Conservation (phyloP, 148 eudicot species). For the Persicaria tinctoria region DNA sequence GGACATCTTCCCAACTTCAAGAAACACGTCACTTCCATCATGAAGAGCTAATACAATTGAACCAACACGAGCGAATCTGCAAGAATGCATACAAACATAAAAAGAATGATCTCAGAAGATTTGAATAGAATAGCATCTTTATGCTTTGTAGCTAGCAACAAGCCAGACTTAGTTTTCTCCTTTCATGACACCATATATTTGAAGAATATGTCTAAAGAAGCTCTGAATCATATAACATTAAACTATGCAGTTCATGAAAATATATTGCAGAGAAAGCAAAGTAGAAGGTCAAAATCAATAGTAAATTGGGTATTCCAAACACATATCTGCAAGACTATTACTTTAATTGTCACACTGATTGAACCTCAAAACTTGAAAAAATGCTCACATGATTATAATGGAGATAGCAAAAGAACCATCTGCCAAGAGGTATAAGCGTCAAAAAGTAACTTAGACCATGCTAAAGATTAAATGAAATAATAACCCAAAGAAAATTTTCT, state of each 20-base stretch:
- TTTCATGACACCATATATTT: neutral
- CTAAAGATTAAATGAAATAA: too few relatives aligned
- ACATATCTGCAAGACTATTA: neutral
- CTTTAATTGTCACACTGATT: too few relatives aligned
- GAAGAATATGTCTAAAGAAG: neutral
- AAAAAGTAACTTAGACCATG: too few relatives aligned
- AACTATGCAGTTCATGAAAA: neutral
- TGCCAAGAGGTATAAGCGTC: too few relatives aligned
- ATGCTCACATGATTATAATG: too few relatives aligned
- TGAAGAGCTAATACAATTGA: constrained; percentile 85
- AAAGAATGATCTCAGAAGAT: neutral
- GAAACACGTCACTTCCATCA: constrained; percentile 92
- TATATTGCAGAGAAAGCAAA: neutral
- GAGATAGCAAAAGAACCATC: too few relatives aligned
- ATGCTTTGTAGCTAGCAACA: neutral
- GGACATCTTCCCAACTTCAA: constrained; percentile 95
- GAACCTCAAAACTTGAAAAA: neutral
- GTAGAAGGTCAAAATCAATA: neutral
- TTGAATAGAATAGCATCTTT: neutral
- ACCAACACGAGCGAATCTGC: constrained; percentile 90
- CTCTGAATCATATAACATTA: neutral
- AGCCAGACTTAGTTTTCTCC: neutral
- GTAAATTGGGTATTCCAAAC: neutral
- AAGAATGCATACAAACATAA: constrained; percentile 18
- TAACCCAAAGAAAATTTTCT: too few relatives aligned